These are phyloP conservation scores for Babesia ovis DNA, from an alignment of 169 alveolate genomes.

Conservation along the genomic window DNA sequence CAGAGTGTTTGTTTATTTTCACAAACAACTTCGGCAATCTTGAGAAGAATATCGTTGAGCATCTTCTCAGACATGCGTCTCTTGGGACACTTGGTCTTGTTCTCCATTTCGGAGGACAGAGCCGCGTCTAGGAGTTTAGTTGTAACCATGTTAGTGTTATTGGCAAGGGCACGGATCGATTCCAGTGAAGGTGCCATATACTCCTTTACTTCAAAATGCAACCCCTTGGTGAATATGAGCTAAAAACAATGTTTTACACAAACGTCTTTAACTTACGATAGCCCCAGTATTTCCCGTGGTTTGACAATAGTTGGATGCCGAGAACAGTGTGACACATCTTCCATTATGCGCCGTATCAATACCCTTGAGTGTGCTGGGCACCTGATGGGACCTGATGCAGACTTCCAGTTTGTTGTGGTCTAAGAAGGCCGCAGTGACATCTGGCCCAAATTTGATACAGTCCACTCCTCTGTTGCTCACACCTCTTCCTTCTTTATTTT, in stretches of 20 bases:
- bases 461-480: slow-evolving; percentile 87
- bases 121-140: slow-evolving; percentile 55
- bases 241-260: not conserved
- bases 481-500: slow-evolving; percentile 80
- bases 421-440: slow-evolving; percentile 85
- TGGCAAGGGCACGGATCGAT: slow-evolving; percentile 66
- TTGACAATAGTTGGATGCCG: slow-evolving; percentile 90
- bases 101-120: slow-evolving; percentile 41
- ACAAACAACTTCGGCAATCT: slow-evolving; percentile 56
- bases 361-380: slow-evolving; percentile 86
- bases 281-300: slow-evolving; percentile 88
- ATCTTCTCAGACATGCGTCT: slow-evolving; percentile 26
- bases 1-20: slow-evolving; percentile 61
- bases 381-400: slow-evolving; percentile 90
- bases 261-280: slow-evolving; percentile 24
- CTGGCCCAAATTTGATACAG: slow-evolving; percentile 90
- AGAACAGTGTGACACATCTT: slow-evolving; percentile 85
- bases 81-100: slow-evolving; percentile 22
- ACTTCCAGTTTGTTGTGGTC: slow-evolving; percentile 83
- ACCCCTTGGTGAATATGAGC: slow-evolving; percentile 77
- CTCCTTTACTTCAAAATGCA: slow-evolving; percentile 85
- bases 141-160: slow-evolving; percentile 63
- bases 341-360: slow-evolving; percentile 87
- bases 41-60: slow-evolving; percentile 46
- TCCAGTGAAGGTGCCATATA: slow-evolving; percentile 85